Evolutionary conservation across 805 yeast species (phyloP).

Genomic region (Barnettozyma sucrosica): DNA sequence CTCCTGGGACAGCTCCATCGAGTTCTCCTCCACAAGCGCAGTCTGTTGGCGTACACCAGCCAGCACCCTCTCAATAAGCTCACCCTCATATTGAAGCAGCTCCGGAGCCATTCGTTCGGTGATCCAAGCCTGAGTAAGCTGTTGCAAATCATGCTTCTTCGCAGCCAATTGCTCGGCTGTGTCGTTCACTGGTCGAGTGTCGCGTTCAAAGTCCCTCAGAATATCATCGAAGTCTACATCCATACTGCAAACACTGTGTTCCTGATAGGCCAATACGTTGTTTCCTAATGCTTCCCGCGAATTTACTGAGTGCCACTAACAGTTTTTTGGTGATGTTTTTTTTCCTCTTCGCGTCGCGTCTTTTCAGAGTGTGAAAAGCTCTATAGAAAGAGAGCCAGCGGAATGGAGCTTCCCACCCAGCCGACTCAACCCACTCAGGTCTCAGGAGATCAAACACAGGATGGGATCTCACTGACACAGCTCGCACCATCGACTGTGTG

Average conservation of each 20-base stretch:
- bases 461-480: conserved; percentile 30
- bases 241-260: not conserved
- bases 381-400: not conserved
- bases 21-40: conserved; percentile 69
- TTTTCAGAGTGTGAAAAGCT: not conserved
- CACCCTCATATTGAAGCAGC: conserved; percentile 65
- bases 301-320: not conserved
- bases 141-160: conserved; percentile 34
- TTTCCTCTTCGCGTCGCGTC: not conserved
- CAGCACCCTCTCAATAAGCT: conserved; percentile 52
- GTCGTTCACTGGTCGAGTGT: conserved; percentile 27
- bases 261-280: not conserved
- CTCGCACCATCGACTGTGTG: conserved; percentile 41
- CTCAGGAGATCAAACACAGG: conserved; percentile 36
- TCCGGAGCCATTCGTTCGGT: conserved; percentile 86
- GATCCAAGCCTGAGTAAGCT: conserved; percentile 63
- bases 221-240: conserved; percentile 56
- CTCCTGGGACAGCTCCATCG: conserved; percentile 63
- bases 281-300: not conserved
- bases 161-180: conserved; percentile 16
- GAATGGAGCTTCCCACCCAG: conserved; percentile 33
- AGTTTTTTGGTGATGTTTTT: not conserved
- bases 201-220: conserved; percentile 56
- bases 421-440: conserved; percentile 37
- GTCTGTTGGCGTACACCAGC: conserved; percentile 60